Evolutionary conservation across 2,329 filamentous ascomycete genomes (phyloP).

Genomic region (Alternaria ventricosa): DNA sequence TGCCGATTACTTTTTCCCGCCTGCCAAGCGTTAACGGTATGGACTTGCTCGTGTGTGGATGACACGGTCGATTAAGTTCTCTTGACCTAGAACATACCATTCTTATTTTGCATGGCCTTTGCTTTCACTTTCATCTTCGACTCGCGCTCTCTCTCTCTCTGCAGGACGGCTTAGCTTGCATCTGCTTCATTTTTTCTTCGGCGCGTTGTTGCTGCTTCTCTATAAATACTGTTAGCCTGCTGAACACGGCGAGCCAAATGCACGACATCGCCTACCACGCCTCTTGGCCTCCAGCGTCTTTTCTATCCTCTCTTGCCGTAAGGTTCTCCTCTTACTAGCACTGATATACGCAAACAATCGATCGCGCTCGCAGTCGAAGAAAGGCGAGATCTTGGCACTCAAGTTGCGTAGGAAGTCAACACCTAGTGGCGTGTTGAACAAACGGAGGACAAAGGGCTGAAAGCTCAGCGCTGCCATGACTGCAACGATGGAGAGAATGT

Average conservation of each 20-base stretch:
- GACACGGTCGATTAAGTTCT: too few species aligned
- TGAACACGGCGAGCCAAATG: neutral
- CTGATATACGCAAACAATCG: neutral
- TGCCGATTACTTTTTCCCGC: too few species aligned
- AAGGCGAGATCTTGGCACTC: neutral
- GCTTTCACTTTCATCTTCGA: too few species aligned
- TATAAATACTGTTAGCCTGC: neutral
- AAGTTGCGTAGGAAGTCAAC: neutral
- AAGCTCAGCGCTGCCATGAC: neutral
- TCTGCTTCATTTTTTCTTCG: neutral
- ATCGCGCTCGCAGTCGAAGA: neutral
- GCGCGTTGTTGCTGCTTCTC: neutral
- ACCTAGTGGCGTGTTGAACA: neutral
- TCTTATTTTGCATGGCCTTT: too few species aligned
- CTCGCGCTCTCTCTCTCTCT: too few species aligned
- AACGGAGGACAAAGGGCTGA: neutral
- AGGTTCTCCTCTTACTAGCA: fast-evolving
- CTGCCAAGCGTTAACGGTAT: too few species aligned
- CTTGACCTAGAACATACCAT: too few species aligned
- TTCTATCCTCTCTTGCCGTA: neutral
- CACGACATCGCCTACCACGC: neutral
- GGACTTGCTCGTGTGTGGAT: too few species aligned
- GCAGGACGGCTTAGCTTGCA: neutral
- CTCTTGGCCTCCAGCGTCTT: neutral
- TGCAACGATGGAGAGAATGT: neutral